Conservation (phyloP, 2,329 filamentous ascomycete species). For the Myriosclerotinia scirpicola region DNA sequence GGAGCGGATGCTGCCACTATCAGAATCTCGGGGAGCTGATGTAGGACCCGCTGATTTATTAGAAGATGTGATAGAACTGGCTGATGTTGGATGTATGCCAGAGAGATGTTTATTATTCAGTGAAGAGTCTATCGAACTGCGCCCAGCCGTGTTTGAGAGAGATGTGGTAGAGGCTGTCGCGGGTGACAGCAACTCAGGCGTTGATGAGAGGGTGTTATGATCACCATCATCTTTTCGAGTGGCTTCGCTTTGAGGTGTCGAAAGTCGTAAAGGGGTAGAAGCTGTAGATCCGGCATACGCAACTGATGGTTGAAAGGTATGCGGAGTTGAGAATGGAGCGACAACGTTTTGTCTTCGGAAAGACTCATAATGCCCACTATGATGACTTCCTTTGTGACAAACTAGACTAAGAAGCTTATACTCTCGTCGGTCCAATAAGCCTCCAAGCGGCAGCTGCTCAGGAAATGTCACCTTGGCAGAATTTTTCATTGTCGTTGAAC, state of each 20-base stretch:
- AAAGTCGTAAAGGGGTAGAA: conserved; percentile 33
- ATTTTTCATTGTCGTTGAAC: conserved; percentile 87
- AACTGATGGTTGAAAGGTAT: conserved; percentile 72
- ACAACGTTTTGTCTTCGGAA: conserved; percentile 83
- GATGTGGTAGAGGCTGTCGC: conserved; percentile 35
- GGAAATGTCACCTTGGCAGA: conserved; percentile 91
- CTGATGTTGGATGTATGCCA: conserved; percentile 25
- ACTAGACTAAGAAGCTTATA: conserved; percentile 87
- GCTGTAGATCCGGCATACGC: conserved; percentile 52
- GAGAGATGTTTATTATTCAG: conserved; percentile 23
- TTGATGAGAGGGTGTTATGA: conserved; percentile 33
- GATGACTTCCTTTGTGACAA: conserved; percentile 92
- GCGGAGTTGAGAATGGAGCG: conserved; percentile 78
- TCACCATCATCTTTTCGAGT: conserved; percentile 31
- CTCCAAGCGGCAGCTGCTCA: conserved; percentile 79
- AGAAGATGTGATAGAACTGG: conserved; percentile 27
- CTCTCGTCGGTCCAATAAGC: conserved; percentile 71
- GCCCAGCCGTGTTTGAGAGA: conserved; percentile 31
- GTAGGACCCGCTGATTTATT: conserved; percentile 29
- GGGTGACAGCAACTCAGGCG: conserved; percentile 37
- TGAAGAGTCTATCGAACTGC: conserved; percentile 24
- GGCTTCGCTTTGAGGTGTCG: conserved; percentile 42
- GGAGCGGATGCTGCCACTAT: conserved; percentile 55
- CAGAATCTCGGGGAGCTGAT: conserved; percentile 43
- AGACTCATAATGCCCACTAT: conserved; percentile 96